Conservation (phyloP, 2,329 filamentous ascomycete species). For the Cercospora citrullina region DNA sequence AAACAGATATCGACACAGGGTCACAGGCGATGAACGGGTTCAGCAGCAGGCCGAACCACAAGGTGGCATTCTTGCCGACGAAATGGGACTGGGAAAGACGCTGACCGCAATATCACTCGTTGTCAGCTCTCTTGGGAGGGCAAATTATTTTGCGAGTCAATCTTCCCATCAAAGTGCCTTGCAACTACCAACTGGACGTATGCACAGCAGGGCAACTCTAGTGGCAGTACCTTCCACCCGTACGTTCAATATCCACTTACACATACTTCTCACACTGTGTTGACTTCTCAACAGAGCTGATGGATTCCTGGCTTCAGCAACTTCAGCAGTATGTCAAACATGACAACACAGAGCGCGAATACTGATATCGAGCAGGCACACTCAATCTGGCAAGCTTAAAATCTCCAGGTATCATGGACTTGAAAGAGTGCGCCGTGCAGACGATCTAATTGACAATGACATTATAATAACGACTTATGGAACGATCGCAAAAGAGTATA, state of each 20-base stretch:
- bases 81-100: not conserved
- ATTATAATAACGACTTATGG: not conserved
- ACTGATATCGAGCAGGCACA: not conserved
- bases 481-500: not conserved
- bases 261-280: not conserved
- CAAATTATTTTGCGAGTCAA: not conserved
- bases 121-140: not conserved
- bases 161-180: fast-evolving
- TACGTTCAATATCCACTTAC: not conserved
- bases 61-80: not conserved
- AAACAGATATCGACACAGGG: not conserved
- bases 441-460: not conserved
- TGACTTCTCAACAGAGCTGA: not conserved
- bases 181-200: not conserved
- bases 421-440: not conserved
- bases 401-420: not conserved
- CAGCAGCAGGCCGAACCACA: not conserved
- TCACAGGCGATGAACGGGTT: not conserved
- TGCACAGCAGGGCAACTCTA: not conserved
- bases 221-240: not conserved
- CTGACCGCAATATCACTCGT: not conserved
- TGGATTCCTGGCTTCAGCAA: not conserved
- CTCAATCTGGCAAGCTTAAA: not conserved
- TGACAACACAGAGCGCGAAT: no score
- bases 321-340: not conserved